Percentiles rank a stretch among this genome's conserved stretches.
Evolutionary conservation across 2,329 filamentous ascomycete species (phyloP).

Genomic region (Cytospora schulzeri): DNA sequence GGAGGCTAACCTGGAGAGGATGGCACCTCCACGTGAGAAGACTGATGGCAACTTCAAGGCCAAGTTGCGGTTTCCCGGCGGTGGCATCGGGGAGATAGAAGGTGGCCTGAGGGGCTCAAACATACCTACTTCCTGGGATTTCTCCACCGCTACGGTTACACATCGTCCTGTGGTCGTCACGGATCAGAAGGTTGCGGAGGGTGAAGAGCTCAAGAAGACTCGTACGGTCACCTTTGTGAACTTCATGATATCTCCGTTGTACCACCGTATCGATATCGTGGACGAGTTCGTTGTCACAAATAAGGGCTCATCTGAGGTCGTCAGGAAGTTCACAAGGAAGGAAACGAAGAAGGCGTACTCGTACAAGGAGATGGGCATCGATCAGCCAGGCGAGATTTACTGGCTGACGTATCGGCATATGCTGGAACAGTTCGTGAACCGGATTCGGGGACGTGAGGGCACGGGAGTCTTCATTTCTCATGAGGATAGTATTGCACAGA

Average conservation of each 20-base stretch:
- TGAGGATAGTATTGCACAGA: constrained; percentile 47
- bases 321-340: constrained; percentile 33
- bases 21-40: constrained; percentile 35
- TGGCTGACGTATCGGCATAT: constrained; percentile 50
- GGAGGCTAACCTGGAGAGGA: constrained; percentile 34
- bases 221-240: constrained; percentile 36
- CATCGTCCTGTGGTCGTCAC: constrained; percentile 32
- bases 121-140: constrained; percentile 28
- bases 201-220: constrained; percentile 33
- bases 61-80: constrained; percentile 44
- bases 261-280: constrained; percentile 41
- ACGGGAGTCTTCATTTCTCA: constrained; percentile 43
- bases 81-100: constrained; percentile 38
- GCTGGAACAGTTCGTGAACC: constrained; percentile 53
- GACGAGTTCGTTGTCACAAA: constrained; percentile 39
- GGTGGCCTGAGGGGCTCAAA: constrained; percentile 33
- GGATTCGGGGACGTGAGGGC: constrained; percentile 42
- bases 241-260: constrained; percentile 34
- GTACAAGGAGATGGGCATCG: constrained; percentile 37
- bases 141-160: constrained; percentile 28
- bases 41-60: constrained; percentile 40
- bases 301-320: constrained; percentile 27
- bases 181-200: constrained; percentile 29
- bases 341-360: constrained; percentile 40
- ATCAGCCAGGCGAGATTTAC: constrained; percentile 38